Conservation (phyloP, 2,329 filamentous ascomycete species). For the Talaromyces pinophilus region DNA sequence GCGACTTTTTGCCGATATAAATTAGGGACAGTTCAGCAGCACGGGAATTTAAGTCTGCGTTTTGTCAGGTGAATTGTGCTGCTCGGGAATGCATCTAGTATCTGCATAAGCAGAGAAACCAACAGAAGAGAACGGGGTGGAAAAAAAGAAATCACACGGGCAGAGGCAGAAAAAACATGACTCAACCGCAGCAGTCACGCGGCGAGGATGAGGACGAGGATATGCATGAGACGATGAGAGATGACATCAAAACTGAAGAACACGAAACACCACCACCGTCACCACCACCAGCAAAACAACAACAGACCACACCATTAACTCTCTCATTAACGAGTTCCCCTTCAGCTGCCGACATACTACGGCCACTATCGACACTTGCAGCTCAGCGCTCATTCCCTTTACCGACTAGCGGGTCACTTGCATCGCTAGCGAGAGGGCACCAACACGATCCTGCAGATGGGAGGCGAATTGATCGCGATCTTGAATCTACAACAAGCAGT, state of each 20-base stretch:
- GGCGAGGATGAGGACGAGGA: background rate
- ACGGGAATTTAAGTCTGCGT: background rate
- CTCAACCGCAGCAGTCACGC: background rate
- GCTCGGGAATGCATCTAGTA: conserved; percentile 1
- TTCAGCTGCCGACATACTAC: conserved; percentile 21
- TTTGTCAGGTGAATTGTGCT: background rate
- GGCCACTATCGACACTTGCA: conserved; percentile 21
- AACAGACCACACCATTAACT: background rate
- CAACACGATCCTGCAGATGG: conserved; percentile 17
- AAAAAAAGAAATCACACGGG: conserved; percentile 1
- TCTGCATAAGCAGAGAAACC: conserved; percentile 1
- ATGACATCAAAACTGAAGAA: background rate
- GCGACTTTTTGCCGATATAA: background rate
- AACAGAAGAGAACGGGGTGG: background rate
- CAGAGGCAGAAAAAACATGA: conserved; percentile 5
- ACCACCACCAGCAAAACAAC: background rate
- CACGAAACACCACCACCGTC: conserved; percentile 5
- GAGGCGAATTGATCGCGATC: conserved; percentile 2
- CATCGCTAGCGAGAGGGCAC: conserved; percentile 20
- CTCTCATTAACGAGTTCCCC: background rate
- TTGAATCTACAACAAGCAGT: background rate
- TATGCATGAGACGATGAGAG: background rate
- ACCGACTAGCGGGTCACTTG: conserved; percentile 24
- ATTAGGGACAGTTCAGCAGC: background rate
- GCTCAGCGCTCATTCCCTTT: conserved; percentile 15